A percentile compares a stretch with the other conserved stretches of the same genome.
These are phyloP conservation scores for Phytophthora tubulina DNA, from an alignment of 352 stramenopile genomes.

Conservation along the genomic window DNA sequence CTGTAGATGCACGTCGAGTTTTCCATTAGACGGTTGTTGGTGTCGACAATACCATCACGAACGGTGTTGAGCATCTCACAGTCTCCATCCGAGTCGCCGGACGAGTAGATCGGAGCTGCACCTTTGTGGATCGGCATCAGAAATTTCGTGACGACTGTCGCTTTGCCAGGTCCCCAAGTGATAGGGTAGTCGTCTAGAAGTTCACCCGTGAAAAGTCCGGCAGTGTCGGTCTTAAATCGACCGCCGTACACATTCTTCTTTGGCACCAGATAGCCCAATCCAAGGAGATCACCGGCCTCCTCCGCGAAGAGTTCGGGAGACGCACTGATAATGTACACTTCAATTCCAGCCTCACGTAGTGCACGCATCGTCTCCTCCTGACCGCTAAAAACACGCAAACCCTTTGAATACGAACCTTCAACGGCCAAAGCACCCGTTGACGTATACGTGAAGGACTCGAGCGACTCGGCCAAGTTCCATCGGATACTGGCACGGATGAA, in stretches of 20 bases:
- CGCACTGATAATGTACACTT: constrained; percentile 60
- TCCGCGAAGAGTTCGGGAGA: constrained; percentile 60
- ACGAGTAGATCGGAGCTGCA: constrained; percentile 53
- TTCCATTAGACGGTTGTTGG: constrained; percentile 64
- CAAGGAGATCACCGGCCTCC: constrained; percentile 41
- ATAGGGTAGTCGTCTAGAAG: constrained; percentile 55
- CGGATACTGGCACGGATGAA: constrained; percentile 52
- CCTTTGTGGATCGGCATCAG: constrained; percentile 53
- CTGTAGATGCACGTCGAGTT: constrained; percentile 55
- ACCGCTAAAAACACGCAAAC: constrained; percentile 59
- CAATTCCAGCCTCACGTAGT: constrained; percentile 41
- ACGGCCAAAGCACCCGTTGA: constrained; percentile 42
- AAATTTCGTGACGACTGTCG: constrained; percentile 48
- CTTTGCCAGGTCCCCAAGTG: constrained; percentile 65
- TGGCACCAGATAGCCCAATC: constrained; percentile 53
- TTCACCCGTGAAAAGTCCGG: constrained; percentile 49
- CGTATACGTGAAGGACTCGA: constrained; percentile 45
- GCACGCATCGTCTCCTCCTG: constrained; percentile 59
- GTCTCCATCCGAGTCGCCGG: constrained; percentile 38
- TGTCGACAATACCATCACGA: constrained; percentile 57
- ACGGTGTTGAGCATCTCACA: constrained; percentile 63
- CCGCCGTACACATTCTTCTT: constrained; percentile 54
- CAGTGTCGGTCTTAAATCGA: constrained; percentile 48
- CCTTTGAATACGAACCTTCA: constrained; percentile 47
- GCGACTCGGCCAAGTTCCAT: constrained; percentile 49